Evolutionary conservation across 2,329 filamentous ascomycete species (phyloP).

Genomic region (Ceratocystis papillata): DNA sequence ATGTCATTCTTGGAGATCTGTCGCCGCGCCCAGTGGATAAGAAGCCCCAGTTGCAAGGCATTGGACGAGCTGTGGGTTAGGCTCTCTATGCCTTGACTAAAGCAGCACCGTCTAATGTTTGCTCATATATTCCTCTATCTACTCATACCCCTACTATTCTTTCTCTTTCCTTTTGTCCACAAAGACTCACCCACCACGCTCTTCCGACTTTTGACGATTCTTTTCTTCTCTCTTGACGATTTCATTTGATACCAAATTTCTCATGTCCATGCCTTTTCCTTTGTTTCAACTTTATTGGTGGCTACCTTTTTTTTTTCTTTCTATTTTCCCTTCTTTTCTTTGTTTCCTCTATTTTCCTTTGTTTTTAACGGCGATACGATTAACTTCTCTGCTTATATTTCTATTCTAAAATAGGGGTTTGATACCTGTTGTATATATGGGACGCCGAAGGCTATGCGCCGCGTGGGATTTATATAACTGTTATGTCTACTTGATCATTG

Average conservation of each 20-base stretch:
- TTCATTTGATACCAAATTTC: constrained; percentile 16
- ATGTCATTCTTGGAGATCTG: constrained; percentile 37
- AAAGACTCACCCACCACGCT: neutral
- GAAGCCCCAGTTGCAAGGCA: constrained; percentile 35
- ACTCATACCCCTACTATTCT: neutral
- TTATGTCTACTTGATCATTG: neutral
- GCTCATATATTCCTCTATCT: constrained; percentile 15
- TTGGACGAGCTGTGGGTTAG: constrained; percentile 48
- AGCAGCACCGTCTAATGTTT: constrained; percentile 1
- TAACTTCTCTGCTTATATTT: neutral
- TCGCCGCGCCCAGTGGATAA: constrained; percentile 38
- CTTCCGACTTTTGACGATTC: neutral
- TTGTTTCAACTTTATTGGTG: neutral
- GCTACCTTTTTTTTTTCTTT: neutral
- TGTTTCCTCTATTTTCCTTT: neutral
- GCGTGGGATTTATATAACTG: neutral
- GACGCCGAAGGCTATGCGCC: neutral
- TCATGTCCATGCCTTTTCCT: constrained; percentile 7
- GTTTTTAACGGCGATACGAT: constrained; percentile 9
- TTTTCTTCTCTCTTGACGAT: neutral
- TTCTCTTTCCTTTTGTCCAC: neutral
- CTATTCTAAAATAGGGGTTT: neutral
- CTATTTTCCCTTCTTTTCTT: neutral
- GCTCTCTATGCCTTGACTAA: neutral
- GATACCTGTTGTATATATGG: neutral